These are phyloP conservation scores for Glycine latifolia DNA, from an alignment of 306 rosid species.

Conservation along the genomic window DNA sequence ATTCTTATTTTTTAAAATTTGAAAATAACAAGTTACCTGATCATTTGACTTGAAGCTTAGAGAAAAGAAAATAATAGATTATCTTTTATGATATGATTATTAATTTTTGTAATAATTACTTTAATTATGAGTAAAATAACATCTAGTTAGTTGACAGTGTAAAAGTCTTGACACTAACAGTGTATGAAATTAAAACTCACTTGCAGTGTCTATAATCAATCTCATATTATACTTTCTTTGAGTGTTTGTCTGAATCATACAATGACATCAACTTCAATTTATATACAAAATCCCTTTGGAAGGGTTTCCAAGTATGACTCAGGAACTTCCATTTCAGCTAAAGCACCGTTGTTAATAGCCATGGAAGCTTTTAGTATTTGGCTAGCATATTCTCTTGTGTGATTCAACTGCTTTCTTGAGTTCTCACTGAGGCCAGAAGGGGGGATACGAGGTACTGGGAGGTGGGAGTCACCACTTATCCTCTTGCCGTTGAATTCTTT, in stretches of 20 bases:
- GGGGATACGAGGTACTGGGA: too few species aligned
- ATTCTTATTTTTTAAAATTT: too few species aligned
- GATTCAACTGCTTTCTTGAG: slow-evolving; percentile 63
- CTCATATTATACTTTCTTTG: not conserved
- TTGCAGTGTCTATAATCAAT: too few species aligned
- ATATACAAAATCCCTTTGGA: slow-evolving; percentile 62
- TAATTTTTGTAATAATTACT: too few species aligned
- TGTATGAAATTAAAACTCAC: not conserved
- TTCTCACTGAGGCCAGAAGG: too few species aligned
- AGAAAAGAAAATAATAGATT: too few species aligned
- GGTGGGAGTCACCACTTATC: too few species aligned
- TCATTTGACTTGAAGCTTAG: too few species aligned
- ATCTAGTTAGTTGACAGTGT: not conserved
- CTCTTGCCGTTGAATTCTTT: too few species aligned
- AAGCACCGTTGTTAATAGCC: slow-evolving; percentile 77
- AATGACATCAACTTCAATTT: not conserved
- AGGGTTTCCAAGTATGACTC: slow-evolving; percentile 83
- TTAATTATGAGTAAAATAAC: not conserved
- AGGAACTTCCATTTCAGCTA: slow-evolving; percentile 90
- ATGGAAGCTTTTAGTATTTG: slow-evolving; percentile 87
- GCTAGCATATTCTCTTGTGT: slow-evolving; percentile 77
- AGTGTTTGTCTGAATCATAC: not conserved
- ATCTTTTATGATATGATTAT: too few species aligned
- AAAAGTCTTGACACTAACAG: not conserved
- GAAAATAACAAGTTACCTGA: too few species aligned